phyloP scores from a whole-genome alignment of 2,329 filamentous ascomycete genomes.

The Xylariomycetidae sp. region DNA sequence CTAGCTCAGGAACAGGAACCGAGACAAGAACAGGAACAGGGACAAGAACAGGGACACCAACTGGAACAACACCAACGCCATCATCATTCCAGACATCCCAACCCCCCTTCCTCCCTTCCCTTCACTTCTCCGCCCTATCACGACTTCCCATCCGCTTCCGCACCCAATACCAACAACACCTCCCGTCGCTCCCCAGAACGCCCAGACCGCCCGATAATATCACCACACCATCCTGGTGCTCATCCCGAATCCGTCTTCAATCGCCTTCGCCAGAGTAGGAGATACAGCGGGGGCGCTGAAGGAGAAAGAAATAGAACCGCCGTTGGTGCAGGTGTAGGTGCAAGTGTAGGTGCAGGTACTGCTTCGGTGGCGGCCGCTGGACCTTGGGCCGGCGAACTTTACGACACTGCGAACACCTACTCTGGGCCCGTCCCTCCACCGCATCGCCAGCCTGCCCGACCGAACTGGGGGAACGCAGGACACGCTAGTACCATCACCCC shows the following conservation, averaged over 20 bases:
- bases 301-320: slow-evolving; percentile 10
- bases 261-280: slow-evolving; percentile 30
- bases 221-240: slow-evolving; percentile 16
- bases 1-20: too few species aligned
- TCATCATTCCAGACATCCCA: neutral
- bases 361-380: slow-evolving; percentile 14
- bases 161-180: slow-evolving; percentile 18
- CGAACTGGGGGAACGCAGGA: slow-evolving; percentile 19
- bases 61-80: slow-evolving; percentile 1
- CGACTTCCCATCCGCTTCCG: slow-evolving; percentile 1
- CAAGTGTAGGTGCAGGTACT: slow-evolving; percentile 13
- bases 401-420: neutral
- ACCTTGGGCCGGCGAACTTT: too few species aligned
- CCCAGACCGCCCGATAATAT: too few species aligned
- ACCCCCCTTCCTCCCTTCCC: slow-evolving; percentile 10
- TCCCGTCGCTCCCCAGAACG: slow-evolving; percentile 10
- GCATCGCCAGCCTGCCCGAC: slow-evolving; percentile 14
- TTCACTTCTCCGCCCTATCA: neutral
- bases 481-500: slow-evolving; percentile 46
- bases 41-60: slow-evolving; percentile 4
- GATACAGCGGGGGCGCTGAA: slow-evolving; percentile 22
- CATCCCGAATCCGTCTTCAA: slow-evolving; percentile 35
- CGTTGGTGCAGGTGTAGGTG: slow-evolving; percentile 13
- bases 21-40: too few species aligned
- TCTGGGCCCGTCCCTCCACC: slow-evolving; percentile 26